Conservation (phyloP, 1,139 yeast species). For the Eremothecium cymbalariae region DNA sequence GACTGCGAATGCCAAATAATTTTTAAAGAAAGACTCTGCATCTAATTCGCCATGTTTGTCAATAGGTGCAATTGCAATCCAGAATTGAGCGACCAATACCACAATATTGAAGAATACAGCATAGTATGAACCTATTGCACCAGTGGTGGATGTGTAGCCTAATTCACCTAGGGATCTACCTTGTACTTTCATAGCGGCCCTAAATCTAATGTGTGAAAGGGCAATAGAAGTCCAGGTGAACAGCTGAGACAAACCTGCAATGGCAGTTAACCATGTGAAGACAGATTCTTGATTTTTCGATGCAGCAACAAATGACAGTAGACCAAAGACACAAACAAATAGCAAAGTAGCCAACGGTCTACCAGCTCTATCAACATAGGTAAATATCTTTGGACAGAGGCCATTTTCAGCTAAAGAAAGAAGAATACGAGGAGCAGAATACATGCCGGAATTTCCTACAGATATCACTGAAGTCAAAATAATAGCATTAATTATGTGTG, state of each 20-base stretch:
- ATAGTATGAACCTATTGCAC: constrained; percentile 56
- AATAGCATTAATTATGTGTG: constrained; percentile 62
- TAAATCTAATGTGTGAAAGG: constrained; percentile 42
- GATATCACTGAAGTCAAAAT: constrained; percentile 57
- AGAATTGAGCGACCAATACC: constrained; percentile 65
- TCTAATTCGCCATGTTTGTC: constrained; percentile 39
- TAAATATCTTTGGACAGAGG: constrained; percentile 48
- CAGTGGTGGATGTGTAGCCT: constrained; percentile 57
- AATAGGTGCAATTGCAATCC: constrained; percentile 65
- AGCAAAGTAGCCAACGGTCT: constrained; percentile 48
- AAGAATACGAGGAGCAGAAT: constrained; percentile 61
- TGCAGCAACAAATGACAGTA: constrained; percentile 54
- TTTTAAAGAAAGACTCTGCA: constrained; percentile 43
- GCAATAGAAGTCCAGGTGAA: constrained; percentile 52
- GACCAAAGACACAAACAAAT: constrained; percentile 47
- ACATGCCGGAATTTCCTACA: constrained; percentile 67
- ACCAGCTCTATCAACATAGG: constrained; percentile 49
- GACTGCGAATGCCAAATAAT: constrained; percentile 45
- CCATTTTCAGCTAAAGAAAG: constrained; percentile 54
- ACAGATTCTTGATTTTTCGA: constrained; percentile 42
- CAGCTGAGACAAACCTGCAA: constrained; percentile 55
- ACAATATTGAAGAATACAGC: constrained; percentile 53
- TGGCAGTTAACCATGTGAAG: constrained; percentile 58
- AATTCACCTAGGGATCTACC: constrained; percentile 57
- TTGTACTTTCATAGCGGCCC: constrained; percentile 46